Evolutionary conservation across 805 yeast genomes (phyloP).

Genomic region (Hagleromyces aurorensis): DNA sequence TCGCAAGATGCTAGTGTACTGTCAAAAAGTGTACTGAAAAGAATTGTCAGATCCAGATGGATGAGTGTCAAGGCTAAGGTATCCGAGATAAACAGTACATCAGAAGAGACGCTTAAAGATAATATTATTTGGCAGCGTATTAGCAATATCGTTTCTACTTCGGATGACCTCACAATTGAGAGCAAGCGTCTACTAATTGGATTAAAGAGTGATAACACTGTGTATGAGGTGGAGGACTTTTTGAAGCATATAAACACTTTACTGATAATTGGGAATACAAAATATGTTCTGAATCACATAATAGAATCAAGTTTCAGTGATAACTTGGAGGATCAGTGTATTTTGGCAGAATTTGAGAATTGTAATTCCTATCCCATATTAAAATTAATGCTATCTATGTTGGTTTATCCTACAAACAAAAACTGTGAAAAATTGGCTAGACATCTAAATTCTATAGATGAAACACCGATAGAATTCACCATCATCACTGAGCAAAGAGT

Average conservation of each 20-base stretch:
- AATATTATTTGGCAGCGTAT: conserved; percentile 20
- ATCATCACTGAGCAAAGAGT: no score
- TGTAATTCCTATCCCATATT: no score
- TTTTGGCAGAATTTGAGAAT: no score
- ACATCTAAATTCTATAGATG: no score
- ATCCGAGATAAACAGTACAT: conserved; percentile 19
- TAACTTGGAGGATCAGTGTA: no score
- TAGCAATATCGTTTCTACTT: conserved; percentile 22
- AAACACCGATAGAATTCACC: no score
- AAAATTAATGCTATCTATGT: no score
- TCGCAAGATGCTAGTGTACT: conserved; percentile 7
- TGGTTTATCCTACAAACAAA: no score
- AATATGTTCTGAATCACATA: no score
- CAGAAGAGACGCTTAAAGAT: conserved; percentile 23
- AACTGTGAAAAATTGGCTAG: no score
- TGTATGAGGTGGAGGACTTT: conserved; percentile 13
- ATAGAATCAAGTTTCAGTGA: no score
- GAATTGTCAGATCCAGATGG: conserved; percentile 14
- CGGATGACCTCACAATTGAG: conserved; percentile 20
- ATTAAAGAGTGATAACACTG: conserved; percentile 13
- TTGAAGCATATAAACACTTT: conserved; percentile 9
- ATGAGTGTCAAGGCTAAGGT: conserved; percentile 12
- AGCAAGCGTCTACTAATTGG: conserved; percentile 18
- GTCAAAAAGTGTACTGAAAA: conserved; percentile 13
- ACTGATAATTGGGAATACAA: no score